Evolutionary conservation across 148 eudicot species (phyloP).

Genomic region (Amaranthus cruentus): DNA sequence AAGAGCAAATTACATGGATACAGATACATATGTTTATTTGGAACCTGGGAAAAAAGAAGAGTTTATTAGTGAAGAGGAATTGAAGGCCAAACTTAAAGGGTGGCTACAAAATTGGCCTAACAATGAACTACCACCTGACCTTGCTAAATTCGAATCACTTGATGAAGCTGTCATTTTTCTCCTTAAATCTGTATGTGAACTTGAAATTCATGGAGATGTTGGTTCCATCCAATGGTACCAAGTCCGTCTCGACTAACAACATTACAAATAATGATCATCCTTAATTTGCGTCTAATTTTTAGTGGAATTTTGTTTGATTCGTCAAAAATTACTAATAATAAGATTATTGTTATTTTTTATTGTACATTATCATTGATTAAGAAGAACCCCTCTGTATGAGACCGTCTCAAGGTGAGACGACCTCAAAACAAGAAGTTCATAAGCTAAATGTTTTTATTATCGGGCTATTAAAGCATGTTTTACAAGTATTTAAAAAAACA

Average conservation of each 20-base stretch:
- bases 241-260: conserved; percentile 56
- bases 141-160: conserved; percentile 49
- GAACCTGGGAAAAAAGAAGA: conserved; percentile 76
- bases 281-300: too few relatives aligned
- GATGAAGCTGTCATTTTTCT: conserved; percentile 72
- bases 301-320: too few relatives aligned
- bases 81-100: conserved; percentile 48
- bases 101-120: conserved; percentile 89
- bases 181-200: conserved; percentile 78
- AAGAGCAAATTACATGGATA: conserved; percentile 37
- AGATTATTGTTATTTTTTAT: too few relatives aligned
- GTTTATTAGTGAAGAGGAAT: conserved; percentile 67
- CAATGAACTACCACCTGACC: conserved; percentile 62
- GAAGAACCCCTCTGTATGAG: too few relatives aligned
- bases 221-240: conserved; percentile 88
- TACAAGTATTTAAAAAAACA: too few relatives aligned
- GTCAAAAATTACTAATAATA: too few relatives aligned
- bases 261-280: neutral
- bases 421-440: too few relatives aligned
- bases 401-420: too few relatives aligned
- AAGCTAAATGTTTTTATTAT: too few relatives aligned
- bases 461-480: too few relatives aligned
- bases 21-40: conserved; percentile 63
- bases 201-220: conserved; percentile 84
- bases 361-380: too few relatives aligned